Evolutionary conservation across 2,329 filamentous ascomycete genomes (phyloP), one percentile per base, ranked within the genome.

Genomic region (Aspergillus ochraceus): DNA sequence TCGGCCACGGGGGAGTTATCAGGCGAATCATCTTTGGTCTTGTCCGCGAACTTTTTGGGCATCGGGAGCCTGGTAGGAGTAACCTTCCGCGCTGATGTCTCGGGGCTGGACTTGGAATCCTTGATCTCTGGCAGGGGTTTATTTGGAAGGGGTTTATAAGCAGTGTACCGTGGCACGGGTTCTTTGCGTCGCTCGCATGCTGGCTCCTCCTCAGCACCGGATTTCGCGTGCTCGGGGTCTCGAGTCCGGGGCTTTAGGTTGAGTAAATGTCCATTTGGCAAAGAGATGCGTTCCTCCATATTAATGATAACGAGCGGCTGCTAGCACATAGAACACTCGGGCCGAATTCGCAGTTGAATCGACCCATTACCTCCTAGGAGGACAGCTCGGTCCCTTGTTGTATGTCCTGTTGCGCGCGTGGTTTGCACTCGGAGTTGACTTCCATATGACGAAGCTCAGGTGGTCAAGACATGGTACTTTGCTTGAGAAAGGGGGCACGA

Each of bases 11-110:
- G 58, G 1, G 63, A 62, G 3, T 59, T 64, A 29, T 66, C 54
- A 17, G 66, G 66, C 14, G 53, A 57, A 39, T 59, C 54, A 9
- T 65, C 60, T 8, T 58, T 65, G 19, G 46, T 56, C n/a, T 57
- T 66, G 14, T 69, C 68, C n/a, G 54, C 19, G 17, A 67, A 45
- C 4, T 59, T 39, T 29, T 62, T 74, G 0, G 70, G 67, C 14
- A 71, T 42, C 3, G 72, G 72, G 46, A 74, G 69, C 55, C 68
- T 72, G 32, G 72, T 74, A 8, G 63, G 60, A 60, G 64, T 68
- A 2, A 54, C 36, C 36, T 57, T 66, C 32, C 65, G 63, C 49
- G 57, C 47, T n/a, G 65, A 60, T 29, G 45, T 59, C 6, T 61
- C 60, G 3, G 66, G 12, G 17, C 61, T 39, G 12, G 42, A 47